Conservation (phyloP, 2,329 filamentous ascomycete species). For the Diaporthe australafricana region DNA sequence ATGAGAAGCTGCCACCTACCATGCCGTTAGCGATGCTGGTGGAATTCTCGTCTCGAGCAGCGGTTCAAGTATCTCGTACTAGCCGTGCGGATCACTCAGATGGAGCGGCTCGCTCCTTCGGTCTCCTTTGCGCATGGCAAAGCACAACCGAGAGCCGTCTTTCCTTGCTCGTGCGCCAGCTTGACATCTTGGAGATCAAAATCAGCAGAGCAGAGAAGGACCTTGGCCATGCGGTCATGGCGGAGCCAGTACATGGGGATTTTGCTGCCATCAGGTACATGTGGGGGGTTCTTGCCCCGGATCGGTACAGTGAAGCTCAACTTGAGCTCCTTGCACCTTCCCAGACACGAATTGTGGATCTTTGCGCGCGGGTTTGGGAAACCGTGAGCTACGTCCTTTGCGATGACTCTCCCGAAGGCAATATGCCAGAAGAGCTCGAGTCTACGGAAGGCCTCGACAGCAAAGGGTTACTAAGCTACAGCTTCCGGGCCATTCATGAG, state of each 20-base stretch:
- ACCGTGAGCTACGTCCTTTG: conserved; percentile 84
- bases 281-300: conserved; percentile 62
- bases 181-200: conserved; percentile 73
- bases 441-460: conserved; percentile 79
- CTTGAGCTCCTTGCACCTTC: conserved; percentile 52
- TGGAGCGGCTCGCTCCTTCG: conserved; percentile 82
- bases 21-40: conserved; percentile 51
- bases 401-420: conserved; percentile 93
- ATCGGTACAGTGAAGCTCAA: conserved; percentile 52
- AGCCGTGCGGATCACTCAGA: conserved; percentile 93
- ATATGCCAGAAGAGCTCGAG: conserved; percentile 81
- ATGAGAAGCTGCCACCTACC: conserved; percentile 29
- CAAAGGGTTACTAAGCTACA: conserved; percentile 93
- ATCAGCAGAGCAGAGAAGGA: conserved; percentile 72
- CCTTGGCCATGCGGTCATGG: conserved; percentile 73
- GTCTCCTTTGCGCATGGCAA: conserved; percentile 74
- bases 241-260: conserved; percentile 76
- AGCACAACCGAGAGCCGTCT: conserved; percentile 54
- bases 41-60: conserved; percentile 63
- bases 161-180: conserved; percentile 66
- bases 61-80: conserved; percentile 72
- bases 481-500: conserved; percentile 94
- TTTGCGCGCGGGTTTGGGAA: conserved; percentile 79
- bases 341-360: conserved; percentile 67
- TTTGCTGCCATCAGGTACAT: conserved; percentile 74